Evolutionary conservation across 352 stramenopile genomes (phyloP), one percentile per base, ranked within the genome.

Genomic region (Globisporangium middletonii): DNA sequence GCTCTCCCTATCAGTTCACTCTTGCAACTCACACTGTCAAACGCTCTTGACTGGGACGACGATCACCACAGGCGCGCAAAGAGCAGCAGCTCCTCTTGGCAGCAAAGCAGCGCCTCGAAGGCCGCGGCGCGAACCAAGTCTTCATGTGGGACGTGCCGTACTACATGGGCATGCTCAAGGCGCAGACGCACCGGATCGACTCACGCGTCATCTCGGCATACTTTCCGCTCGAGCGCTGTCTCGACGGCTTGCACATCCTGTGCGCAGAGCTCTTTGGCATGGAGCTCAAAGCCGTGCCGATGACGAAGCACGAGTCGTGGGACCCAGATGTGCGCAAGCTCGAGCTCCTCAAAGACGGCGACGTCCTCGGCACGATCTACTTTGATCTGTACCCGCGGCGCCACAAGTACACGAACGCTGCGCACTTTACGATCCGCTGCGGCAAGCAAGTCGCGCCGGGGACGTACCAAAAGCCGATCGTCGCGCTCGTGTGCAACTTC

Each of bases 371-470:
- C 4, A 90, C 81, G 26, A 95, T 98, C 57, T 98, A 98, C 75
- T 89, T 98, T 45, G 96, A 99, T 67, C 65, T 98, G 60, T 96
- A 98, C 75, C 88, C 91, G 28, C 79, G 96, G 23, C 67, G 61
- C 11, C 65, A 86, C 73, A 96, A 96, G 68, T 94, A 93, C 65
- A 83, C 77, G 46, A 86, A 93, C 56, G 85, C 88, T 9, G 88
- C 88, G 26, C 88, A 99, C 73, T 99, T 99, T 65, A 98, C 97
- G 4, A 94, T 99, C 56, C 91, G 91, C 38, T 99, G 96, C 68
- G 95, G 96, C 47, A 92, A 90, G 61, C 69, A 65, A 12, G 30
- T 86, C 42, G 67, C 57, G 18, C 54, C 65, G 0, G 64, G 46
- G 11, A 67, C 65, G 53, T 98, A 98, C 72, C 95, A 99, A 73